These are phyloP conservation scores for Rhizopogon roseolus DNA, from an alignment of 768 basidiomycete genomes.

Conservation along the genomic window DNA sequence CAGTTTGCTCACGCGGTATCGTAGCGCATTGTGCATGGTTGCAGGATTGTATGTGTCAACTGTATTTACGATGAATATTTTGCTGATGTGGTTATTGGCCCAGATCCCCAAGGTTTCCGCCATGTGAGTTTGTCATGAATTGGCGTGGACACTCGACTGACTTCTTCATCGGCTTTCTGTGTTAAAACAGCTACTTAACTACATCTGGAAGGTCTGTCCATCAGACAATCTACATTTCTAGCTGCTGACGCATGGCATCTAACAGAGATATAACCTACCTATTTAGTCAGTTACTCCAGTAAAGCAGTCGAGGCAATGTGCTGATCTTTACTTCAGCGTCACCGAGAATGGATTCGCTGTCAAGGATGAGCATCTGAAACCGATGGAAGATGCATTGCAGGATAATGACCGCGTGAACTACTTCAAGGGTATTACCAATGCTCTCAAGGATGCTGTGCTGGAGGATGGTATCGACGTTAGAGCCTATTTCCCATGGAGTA, in stretches of 20 bases:
- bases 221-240: neutral
- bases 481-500: slow-evolving; percentile 68
- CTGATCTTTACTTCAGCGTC: slow-evolving; percentile 34
- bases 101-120: slow-evolving; percentile 68
- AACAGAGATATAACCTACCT: slow-evolving; percentile 42
- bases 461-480: slow-evolving; percentile 61
- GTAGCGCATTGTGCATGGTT: slow-evolving; percentile 61
- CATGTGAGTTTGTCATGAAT: slow-evolving; percentile 28
- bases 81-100: neutral
- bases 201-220: slow-evolving; percentile 56
- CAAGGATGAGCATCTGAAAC: slow-evolving; percentile 53
- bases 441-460: slow-evolving; percentile 50
- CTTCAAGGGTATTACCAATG: slow-evolving; percentile 53
- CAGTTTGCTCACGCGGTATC: neutral
- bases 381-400: slow-evolving; percentile 47
- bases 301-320: neutral
- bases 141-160: neutral
- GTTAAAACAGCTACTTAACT: slow-evolving; percentile 49
- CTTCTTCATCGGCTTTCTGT: neutral
- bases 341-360: slow-evolving; percentile 74
- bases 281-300: slow-evolving; percentile 40
- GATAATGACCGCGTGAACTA: slow-evolving; percentile 66
- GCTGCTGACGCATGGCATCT: slow-evolving; percentile 4
- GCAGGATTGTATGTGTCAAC: slow-evolving; percentile 48
- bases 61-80: neutral